Evolutionary conservation across 192 early-diverging fungal species (phyloP), one percentile per base, ranked within the genome.

Genomic region (Mortierella alpina): DNA sequence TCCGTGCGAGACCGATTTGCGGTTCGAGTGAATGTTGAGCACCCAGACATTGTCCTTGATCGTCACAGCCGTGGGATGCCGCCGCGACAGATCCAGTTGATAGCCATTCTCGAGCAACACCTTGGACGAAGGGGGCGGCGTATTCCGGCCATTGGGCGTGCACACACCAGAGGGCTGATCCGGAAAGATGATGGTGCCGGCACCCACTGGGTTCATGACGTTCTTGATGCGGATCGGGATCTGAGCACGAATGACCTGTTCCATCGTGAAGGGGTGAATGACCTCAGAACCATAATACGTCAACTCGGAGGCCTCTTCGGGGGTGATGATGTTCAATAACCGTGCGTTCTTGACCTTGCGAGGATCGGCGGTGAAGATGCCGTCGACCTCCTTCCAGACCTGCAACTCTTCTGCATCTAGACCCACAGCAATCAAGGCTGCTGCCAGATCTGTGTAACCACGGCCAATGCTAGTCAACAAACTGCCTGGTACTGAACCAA

Each of bases 181-280:
- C 15, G 97, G 96, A 68, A 95, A 91, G 75, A 99, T 96, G 60
- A 98, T 88, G 50, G 98, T 99, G 45, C 98, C 98, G 12, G 87
- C 83, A 41, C 96, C 96, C n/a, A 76, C 85, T 8, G 98, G 97
- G 59, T 97, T 96, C 80, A 96, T 95, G 22, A 97, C 95, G 78
- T 99, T 99, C 74, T 98, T 99, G 85, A 99, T 99, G 73, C 98
- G 94, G 83, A 99, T 98, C 7, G 98, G 98, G 75, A 99, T 98
- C 51, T 89, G 85, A 17, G 95, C 94, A 47, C 96, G 93, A 75
- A 99, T 99, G 47, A 98, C 96, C 75, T 99, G 98, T 72, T 99
- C 96, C 98, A 99, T 99, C 6, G 98, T 99, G 87, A 98, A 98
- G 11, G 98, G 98, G 72, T 99, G 98, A 74, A 99, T 99, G 52